Percentiles rank a stretch among this genome's conserved stretches.
phyloP scores from a whole-genome alignment of 208 protist species.

The Porcisia hertigi region DNA sequence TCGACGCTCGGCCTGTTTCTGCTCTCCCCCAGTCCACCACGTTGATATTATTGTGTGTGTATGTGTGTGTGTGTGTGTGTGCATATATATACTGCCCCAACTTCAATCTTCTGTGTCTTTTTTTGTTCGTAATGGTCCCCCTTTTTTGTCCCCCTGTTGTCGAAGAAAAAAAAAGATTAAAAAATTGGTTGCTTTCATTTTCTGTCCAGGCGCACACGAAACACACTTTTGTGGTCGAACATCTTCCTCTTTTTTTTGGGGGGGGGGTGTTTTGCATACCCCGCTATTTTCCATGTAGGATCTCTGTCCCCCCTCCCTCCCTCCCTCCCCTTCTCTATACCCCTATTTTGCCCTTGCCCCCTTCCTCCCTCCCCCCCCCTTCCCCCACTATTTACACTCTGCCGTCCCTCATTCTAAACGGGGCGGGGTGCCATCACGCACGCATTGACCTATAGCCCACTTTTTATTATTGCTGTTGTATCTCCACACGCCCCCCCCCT shows the following conservation, averaged over 20 bases:
- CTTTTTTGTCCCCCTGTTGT: background rate
- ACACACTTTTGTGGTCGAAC: too few relatives aligned
- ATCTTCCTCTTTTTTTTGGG: too few relatives aligned
- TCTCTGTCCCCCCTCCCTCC: conserved; percentile 1
- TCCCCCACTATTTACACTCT: background rate
- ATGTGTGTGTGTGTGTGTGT: background rate
- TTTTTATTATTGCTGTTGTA: conserved; percentile 5
- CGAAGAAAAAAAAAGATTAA: background rate
- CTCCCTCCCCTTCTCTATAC: background rate
- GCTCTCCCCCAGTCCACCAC: too few relatives aligned
- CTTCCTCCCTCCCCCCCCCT: background rate
- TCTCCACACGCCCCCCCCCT: background rate
- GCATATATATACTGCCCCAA: background rate
- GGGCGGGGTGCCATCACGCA: background rate
- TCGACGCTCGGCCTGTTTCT: too few relatives aligned
- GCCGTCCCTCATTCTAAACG: background rate
- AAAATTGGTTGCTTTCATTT: too few relatives aligned
- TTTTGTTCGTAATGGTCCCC: background rate
- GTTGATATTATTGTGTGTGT: too few relatives aligned
- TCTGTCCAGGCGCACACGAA: background rate
- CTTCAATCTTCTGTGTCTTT: background rate
- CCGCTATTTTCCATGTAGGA: too few relatives aligned
- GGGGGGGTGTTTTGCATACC: too few relatives aligned
- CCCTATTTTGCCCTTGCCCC: background rate
- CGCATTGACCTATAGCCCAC: background rate